These are phyloP conservation scores for Amanita inopinata DNA, from an alignment of 768 basidiomycete species.

Conservation along the genomic window DNA sequence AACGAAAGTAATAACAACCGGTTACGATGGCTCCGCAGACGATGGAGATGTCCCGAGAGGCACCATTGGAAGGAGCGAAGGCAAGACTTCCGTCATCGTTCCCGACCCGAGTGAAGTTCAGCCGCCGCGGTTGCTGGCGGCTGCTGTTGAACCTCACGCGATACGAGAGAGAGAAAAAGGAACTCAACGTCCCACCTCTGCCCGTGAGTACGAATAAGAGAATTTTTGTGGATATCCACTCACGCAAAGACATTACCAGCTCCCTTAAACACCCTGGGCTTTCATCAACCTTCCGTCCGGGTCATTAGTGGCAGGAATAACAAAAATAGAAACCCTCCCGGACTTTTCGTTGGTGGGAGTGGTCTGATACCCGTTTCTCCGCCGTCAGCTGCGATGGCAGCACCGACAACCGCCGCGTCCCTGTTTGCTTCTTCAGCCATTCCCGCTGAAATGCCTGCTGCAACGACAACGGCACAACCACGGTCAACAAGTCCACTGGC, in stretches of 20 bases:
- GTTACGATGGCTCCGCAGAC: slow-evolving; percentile 10
- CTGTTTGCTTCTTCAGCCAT: slow-evolving; percentile 6
- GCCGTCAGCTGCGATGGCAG: not conserved
- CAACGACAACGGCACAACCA: not conserved
- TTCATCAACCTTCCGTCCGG: not conserved
- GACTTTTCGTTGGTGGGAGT: slow-evolving; percentile 5
- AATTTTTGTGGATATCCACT: too few relatives aligned
- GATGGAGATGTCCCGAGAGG: slow-evolving; percentile 14
- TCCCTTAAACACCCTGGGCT: not conserved
- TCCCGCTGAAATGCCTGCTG: not conserved
- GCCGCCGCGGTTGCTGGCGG: slow-evolving; percentile 30
- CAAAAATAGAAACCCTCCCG: not conserved
- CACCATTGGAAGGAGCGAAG: slow-evolving; percentile 11
- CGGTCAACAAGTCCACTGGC: slow-evolving; percentile 17
- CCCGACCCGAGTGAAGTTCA: slow-evolving; percentile 18
- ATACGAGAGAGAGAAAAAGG: slow-evolving; percentile 6
- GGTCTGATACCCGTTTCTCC: slow-evolving; percentile 8
- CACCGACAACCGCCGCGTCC: slow-evolving; percentile 6
- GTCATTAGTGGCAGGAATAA: not conserved
- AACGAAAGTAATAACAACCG: slow-evolving; percentile 1
- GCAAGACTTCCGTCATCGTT: not conserved
- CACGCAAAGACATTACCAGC: too few relatives aligned
- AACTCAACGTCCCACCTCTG: not conserved
- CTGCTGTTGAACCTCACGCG: slow-evolving; percentile 24
- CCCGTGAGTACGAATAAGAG: not conserved